Evolutionary conservation across 495 filamentous ascomycete genomes (phyloP).

Genomic region (Penicillium parvum): DNA sequence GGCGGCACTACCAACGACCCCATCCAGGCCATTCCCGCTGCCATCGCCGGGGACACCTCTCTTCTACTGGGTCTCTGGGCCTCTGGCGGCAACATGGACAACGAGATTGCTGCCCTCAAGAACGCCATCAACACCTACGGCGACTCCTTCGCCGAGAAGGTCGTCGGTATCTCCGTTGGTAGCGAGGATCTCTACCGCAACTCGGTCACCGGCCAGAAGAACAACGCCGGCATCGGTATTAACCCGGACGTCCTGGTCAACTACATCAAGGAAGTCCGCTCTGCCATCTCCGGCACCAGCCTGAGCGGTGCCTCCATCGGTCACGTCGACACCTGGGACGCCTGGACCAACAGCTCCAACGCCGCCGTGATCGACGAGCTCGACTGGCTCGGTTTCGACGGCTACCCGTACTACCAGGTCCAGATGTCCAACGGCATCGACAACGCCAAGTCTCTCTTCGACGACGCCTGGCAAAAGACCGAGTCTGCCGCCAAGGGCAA

Average conservation of each 20-base stretch:
- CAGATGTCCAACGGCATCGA: conserved; percentile 62
- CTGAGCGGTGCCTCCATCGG: conserved; percentile 59
- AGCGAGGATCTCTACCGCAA: conserved; percentile 87
- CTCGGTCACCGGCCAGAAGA: conserved; percentile 52
- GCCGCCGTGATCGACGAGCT: conserved; percentile 59
- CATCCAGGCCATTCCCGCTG: conserved; percentile 70
- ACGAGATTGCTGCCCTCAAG: conserved; percentile 65
- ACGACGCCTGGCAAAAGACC: conserved; percentile 56
- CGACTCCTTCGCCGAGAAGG: conserved; percentile 52
- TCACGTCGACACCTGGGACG: conserved; percentile 91
- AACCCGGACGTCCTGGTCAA: conserved; percentile 53
- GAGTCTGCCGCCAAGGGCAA: conserved; percentile 56
- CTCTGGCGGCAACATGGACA: conserved; percentile 64
- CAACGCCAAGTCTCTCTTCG: conserved; percentile 58
- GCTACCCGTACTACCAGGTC: conserved; percentile 71
- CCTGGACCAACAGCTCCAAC: conserved; percentile 74
- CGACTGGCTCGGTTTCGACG: conserved; percentile 78
- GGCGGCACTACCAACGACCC: conserved; percentile 54
- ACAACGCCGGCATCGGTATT: conserved; percentile 53
- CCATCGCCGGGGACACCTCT: conserved; percentile 65
- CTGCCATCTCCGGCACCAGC: conserved; percentile 53
- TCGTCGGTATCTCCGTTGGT: conserved; percentile 85
- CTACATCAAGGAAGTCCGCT: conserved; percentile 63
- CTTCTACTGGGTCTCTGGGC: conserved; percentile 78
- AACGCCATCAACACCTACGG: conserved; percentile 61